Base-by-base conservation (phyloP, 148 eudicot genomes). In the Nepenthes mirabilis region DNA sequence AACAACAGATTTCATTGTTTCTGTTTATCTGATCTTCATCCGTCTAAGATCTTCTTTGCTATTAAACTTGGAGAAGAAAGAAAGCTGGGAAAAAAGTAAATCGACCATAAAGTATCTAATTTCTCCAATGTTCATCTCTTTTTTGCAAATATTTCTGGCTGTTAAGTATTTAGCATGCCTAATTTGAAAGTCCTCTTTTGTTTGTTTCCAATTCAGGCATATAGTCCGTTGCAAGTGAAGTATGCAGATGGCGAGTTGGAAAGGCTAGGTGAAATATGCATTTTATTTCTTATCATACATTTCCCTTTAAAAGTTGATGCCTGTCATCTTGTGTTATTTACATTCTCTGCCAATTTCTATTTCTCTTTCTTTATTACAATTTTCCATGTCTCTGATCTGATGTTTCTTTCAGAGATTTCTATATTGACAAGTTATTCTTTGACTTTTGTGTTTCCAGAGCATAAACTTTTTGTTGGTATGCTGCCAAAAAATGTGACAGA, bases 221-320 rank as follows among this genome's bases (percentile, higher is more conserved):
- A 96, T 62, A 89, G 95, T 77, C 99, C 96, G 32, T 71, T 93
- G 86, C 99, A 93, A 86, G 99, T 93, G 80, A 93, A 93, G 82
- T 93, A 93, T 79, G 99, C 99, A 55, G 99, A 93, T 77, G 99
- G 99, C 65, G 99, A 93, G 82, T 68, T 93, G 77, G 99, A 93
- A 86, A 84, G 99, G 67, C 84, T 93, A 76, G 99, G 99, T 91
- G 52, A 72, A 53, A 63, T 49, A 49, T 5, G 2, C 2, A 55
- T 61, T 48, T 58, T 54, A 61, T 56, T 48, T 48, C 37, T 64
- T 47, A 36, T 67, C 63, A 56, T 23, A 54, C 11, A 47, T 37
- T 58, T 61, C 40, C 23, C 61, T 33, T 60, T 56, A 34, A 11
- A 49, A 10, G 2, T 49, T 49, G 12, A 5, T 49, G 3, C 11